phyloP scores from a whole-genome alignment of 1,284 basidiomycete species.

The Austroboletus rostrupii region DNA sequence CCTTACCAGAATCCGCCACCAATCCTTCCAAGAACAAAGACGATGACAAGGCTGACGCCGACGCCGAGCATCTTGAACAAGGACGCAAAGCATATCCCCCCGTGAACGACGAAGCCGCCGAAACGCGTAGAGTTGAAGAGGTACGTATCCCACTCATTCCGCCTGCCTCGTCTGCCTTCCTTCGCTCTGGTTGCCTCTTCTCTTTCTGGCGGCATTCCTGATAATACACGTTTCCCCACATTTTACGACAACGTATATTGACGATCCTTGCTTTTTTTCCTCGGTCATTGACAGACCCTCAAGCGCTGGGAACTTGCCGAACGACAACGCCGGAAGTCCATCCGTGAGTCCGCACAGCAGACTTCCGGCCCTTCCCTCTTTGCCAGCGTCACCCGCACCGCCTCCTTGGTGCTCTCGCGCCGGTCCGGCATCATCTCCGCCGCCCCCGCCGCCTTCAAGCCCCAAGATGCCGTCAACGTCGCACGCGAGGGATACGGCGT shows the following conservation, averaged over 20 bases:
- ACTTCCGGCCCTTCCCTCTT: conserved; percentile 44
- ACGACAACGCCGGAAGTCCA: conserved; percentile 62
- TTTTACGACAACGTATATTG: conserved; percentile 4
- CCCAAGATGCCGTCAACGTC: conserved; percentile 45
- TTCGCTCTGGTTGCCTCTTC: not conserved
- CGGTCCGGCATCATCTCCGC: conserved; percentile 10
- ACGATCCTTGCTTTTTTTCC: not conserved
- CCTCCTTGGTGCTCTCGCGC: conserved; percentile 42
- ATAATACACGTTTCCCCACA: too few species aligned
- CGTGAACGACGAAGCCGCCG: conserved; percentile 56
- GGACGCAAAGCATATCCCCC: conserved; percentile 55
- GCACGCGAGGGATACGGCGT: conserved; percentile 32
- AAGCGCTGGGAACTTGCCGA: conserved; percentile 71
- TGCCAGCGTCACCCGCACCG: conserved; percentile 50
- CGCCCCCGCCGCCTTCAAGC: conserved; percentile 41
- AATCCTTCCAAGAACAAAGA: conserved; percentile 26
- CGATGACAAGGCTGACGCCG: conserved; percentile 20
- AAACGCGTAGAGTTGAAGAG: conserved; percentile 67
- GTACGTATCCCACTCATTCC: conserved; percentile 36
- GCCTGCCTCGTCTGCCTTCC: not conserved
- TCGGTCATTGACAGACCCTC: conserved; percentile 48
- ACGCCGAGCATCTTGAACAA: conserved; percentile 20
- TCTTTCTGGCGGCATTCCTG: not conserved
- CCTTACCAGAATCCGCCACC: conserved; percentile 12
- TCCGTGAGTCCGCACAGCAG: conserved; percentile 43